These are phyloP conservation scores for Rhizophora apiculata DNA, from an alignment of 345 rosid genomes.

Conservation along the genomic window DNA sequence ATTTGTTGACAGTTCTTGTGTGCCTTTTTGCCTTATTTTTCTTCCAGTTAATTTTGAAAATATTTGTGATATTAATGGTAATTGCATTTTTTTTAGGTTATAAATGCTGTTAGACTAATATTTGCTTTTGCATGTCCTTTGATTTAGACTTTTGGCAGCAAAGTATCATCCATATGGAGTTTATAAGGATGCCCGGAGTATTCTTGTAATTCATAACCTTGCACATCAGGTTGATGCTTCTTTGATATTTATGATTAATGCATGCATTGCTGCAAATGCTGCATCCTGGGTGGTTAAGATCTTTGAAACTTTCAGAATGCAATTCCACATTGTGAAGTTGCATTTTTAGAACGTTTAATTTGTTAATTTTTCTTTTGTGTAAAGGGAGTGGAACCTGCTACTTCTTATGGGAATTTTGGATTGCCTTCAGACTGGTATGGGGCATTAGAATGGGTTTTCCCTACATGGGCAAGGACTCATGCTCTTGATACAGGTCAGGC, in stretches of 20 bases:
- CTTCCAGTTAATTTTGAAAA: neutral
- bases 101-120: neutral
- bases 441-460: conserved; percentile 93
- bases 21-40: neutral
- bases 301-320: neutral
- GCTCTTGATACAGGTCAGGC: conserved; percentile 99
- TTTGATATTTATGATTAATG: neutral
- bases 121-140: neutral
- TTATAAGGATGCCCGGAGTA: conserved; percentile 81
- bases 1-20: neutral
- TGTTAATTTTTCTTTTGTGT: conserved; percentile 8
- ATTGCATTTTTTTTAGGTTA: neutral
- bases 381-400: conserved; percentile 96
- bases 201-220: conserved; percentile 86
- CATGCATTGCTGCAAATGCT: neutral
- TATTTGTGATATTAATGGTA: neutral
- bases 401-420: conserved; percentile 64
- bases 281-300: neutral
- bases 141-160: conserved; percentile 75
- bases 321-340: neutral
- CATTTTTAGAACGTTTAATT: conserved; percentile 6
- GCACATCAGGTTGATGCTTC: conserved; percentile 73
- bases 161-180: conserved; percentile 83
- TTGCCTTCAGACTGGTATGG: conserved; percentile 86
- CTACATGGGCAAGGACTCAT: conserved; percentile 96